phyloP scores from a whole-genome alignment of 148 eudicot genomes.

The Camellia lanceoleosa region DNA sequence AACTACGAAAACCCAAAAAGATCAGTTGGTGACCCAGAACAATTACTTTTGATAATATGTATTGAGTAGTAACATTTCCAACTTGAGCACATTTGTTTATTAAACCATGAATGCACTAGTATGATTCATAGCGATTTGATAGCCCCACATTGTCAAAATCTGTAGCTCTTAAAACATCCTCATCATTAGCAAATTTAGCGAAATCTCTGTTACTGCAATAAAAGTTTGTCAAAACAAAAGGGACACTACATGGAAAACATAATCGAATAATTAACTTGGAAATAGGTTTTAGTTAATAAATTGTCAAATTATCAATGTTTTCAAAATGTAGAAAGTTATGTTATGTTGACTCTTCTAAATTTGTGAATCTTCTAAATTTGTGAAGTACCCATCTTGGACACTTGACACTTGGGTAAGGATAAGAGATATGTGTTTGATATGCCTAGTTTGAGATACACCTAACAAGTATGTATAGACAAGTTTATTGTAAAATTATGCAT shows the following conservation, averaged over 20 bases:
- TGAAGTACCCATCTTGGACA: no score
- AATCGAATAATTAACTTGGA: neutral
- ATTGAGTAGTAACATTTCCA: neutral
- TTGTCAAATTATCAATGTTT: neutral
- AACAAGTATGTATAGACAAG: no score
- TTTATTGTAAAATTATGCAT: no score
- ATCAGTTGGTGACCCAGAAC: neutral
- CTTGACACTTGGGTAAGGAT: no score
- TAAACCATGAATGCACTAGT: conserved; percentile 2
- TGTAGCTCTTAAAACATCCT: neutral
- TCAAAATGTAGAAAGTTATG: neutral
- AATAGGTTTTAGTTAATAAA: neutral
- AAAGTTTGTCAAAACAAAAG: neutral
- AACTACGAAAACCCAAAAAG: neutral
- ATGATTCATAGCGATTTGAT: neutral
- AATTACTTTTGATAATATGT: conserved; percentile 10
- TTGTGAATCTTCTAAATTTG: no score
- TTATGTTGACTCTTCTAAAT: no score
- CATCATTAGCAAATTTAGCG: neutral
- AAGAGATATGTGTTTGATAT: no score
- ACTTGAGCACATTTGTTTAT: conserved; percentile 7
- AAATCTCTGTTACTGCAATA: neutral
- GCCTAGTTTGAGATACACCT: no score
- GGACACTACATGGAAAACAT: neutral
- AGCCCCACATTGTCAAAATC: neutral